A percentile compares a stretch with the other conserved stretches of the same genome.
These are phyloP conservation scores for Penicillium olsonii DNA, from an alignment of 2,329 filamentous ascomycete genomes.

Conservation along the genomic window DNA sequence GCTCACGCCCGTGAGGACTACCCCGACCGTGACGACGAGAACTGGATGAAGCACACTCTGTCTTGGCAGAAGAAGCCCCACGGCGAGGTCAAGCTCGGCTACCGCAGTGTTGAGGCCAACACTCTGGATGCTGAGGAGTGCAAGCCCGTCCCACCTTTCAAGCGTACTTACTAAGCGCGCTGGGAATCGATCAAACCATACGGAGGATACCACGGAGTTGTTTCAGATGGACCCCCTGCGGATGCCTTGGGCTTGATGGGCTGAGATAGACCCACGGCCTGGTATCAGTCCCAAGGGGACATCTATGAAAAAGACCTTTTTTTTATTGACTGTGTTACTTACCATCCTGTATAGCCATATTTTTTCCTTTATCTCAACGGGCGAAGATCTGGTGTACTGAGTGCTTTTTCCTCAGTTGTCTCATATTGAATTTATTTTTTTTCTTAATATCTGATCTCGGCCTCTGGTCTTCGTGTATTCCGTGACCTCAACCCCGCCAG, in stretches of 20 bases:
- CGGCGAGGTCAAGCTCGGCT: constrained; percentile 79
- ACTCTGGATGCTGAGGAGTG: constrained; percentile 96
- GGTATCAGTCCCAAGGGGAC: constrained; percentile 14
- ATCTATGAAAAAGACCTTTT: constrained; percentile 33
- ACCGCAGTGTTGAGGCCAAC: constrained; percentile 77
- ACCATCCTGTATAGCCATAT: constrained; percentile 44
- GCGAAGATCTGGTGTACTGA: constrained; percentile 41
- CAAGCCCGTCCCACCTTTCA: constrained; percentile 94
- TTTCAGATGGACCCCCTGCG: constrained; percentile 17
- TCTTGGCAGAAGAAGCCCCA: constrained; percentile 94
- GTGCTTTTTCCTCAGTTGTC: constrained; percentile 23
- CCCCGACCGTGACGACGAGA: constrained; percentile 90
- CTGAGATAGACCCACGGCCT: constrained; percentile 8
- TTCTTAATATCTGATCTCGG: constrained; percentile 4
- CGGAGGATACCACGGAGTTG: constrained; percentile 22
- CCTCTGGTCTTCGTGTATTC: too few relatives aligned
- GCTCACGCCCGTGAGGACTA: constrained; percentile 96
- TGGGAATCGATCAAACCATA: constrained; percentile 11
- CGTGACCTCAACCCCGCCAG: too few relatives aligned
- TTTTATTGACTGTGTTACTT: constrained; percentile 37
- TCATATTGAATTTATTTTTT: constrained; percentile 24
- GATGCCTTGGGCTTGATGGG: constrained; percentile 3
- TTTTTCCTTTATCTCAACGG: constrained; percentile 31
- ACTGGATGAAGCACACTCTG: constrained; percentile 99
- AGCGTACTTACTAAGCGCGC: constrained; percentile 58